Percentiles rank a stretch among this genome's conserved stretches.
Evolutionary conservation across 495 filamentous ascomycete species (phyloP).

Genomic region (Lasiosphaeria miniovina): DNA sequence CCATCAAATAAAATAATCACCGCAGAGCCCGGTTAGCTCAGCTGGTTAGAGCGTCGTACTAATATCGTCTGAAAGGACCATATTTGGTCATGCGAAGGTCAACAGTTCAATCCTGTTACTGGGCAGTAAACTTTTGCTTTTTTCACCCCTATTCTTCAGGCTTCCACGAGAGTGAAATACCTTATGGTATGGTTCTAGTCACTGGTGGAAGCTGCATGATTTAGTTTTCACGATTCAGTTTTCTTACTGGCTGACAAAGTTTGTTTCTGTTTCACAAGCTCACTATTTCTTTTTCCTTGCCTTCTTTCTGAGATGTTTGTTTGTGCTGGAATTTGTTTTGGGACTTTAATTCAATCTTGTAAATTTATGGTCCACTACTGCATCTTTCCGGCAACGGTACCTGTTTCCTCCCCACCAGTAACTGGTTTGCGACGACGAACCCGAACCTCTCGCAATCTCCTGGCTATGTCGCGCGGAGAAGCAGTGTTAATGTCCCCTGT

Average conservation of each 20-base stretch:
- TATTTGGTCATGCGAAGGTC: too few relatives aligned
- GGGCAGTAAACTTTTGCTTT: background rate
- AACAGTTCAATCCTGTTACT: slow-evolving; percentile 1
- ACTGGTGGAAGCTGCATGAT: background rate
- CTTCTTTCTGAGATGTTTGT: too few relatives aligned
- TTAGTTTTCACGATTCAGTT: background rate
- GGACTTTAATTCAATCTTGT: too few relatives aligned
- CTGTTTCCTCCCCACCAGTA: background rate
- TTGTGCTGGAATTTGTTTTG: too few relatives aligned
- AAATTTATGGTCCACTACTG: too few relatives aligned
- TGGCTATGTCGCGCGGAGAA: background rate
- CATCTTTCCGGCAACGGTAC: background rate
- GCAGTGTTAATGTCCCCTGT: background rate
- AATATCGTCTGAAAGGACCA: too few relatives aligned
- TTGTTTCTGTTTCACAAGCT: too few relatives aligned
- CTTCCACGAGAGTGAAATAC: background rate
- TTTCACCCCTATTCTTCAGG: background rate
- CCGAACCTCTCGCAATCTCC: background rate
- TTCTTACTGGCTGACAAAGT: background rate
- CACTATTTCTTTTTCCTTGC: too few relatives aligned
- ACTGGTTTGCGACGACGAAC: background rate
- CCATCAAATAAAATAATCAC: background rate
- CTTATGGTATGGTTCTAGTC: background rate
- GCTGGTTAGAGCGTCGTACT: too few relatives aligned
- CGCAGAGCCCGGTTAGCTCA: background rate